These are phyloP conservation scores for Castanospermum australe DNA, from an alignment of 306 rosid species.

Conservation along the genomic window DNA sequence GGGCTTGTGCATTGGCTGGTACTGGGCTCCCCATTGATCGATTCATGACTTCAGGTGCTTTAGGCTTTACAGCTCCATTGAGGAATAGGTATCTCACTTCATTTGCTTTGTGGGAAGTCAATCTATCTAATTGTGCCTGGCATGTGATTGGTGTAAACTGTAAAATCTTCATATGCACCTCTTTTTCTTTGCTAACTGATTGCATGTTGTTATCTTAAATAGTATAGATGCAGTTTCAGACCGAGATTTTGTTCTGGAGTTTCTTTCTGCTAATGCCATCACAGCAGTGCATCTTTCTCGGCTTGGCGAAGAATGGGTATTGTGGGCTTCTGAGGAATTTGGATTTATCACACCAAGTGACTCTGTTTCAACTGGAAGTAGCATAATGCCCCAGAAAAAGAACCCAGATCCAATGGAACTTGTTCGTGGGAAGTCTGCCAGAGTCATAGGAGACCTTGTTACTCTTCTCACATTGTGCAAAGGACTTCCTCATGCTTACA, in stretches of 20 bases:
- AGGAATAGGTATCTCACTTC: constrained; percentile 71
- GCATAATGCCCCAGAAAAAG: constrained; percentile 99
- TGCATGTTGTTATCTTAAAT: constrained; percentile 19
- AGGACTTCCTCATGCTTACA: constrained; percentile 97
- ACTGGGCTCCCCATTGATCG: constrained; percentile 98
- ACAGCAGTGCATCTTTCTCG: constrained; percentile 93
- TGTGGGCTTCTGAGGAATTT: constrained; percentile 98
- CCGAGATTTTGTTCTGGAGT: constrained; percentile 86
- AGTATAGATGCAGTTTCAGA: constrained; percentile 99
- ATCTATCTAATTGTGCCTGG: background rate
- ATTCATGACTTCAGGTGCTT: constrained; percentile 86
- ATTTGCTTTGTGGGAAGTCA: background rate
- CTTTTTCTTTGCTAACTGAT: constrained; percentile 5
- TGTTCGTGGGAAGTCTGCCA: constrained; percentile 95
- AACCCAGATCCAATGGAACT: constrained; percentile 99
- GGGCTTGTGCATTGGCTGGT: constrained; percentile 99
- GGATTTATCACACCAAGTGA: constrained; percentile 94
- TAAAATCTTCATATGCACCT: constrained; percentile 4
- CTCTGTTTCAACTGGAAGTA: constrained; percentile 93
- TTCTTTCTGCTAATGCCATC: constrained; percentile 87
- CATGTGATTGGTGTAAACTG: background rate
- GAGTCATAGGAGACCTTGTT: constrained; percentile 86
- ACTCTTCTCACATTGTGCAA: constrained; percentile 91
- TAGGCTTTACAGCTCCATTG: constrained; percentile 87
- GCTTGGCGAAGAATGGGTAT: constrained; percentile 98